A percentile compares a stretch with the other conserved stretches of the same genome.
Evolutionary conservation across 352 stramenopile species (phyloP).

Genomic region (Phytopythium sindhum): DNA sequence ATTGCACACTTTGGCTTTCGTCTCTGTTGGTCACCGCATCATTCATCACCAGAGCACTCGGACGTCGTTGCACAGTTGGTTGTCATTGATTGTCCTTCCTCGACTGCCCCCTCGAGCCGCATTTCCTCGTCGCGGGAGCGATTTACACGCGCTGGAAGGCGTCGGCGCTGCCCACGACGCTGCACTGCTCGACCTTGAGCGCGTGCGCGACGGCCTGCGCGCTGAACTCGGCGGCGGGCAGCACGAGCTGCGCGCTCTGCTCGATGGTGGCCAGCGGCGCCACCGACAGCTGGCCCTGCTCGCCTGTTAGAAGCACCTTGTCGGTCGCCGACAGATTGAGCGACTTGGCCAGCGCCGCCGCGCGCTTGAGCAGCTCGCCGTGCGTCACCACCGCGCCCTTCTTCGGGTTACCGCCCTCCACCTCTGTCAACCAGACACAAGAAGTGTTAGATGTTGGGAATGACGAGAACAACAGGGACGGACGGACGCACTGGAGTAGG

Average conservation of each 20-base stretch:
- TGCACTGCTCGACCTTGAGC: constrained; percentile 74
- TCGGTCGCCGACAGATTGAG: constrained; percentile 68
- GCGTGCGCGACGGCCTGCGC: constrained; percentile 69
- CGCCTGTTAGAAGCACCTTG: constrained; percentile 80
- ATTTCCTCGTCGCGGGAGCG: too few relatives aligned
- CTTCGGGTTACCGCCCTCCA: constrained; percentile 72
- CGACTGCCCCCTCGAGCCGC: too few relatives aligned
- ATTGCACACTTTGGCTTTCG: constrained; percentile 1
- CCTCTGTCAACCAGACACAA: constrained; percentile 32
- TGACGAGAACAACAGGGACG: constrained; percentile 7
- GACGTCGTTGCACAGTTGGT: too few relatives aligned
- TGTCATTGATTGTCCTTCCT: too few relatives aligned
- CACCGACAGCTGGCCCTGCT: constrained; percentile 62
- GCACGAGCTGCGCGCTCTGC: constrained; percentile 72
- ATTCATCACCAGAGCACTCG: too few relatives aligned
- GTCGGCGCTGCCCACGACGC: constrained; percentile 66
- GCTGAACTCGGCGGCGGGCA: constrained; percentile 69
- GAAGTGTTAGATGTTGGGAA: neutral
- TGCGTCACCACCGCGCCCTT: constrained; percentile 79
- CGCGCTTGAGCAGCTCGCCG: constrained; percentile 75
- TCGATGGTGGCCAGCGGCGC: constrained; percentile 71
- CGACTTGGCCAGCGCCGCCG: constrained; percentile 64
- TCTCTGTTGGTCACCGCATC: too few relatives aligned
- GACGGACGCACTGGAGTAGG: constrained; percentile 74
- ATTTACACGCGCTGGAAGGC: constrained; percentile 85